Conservation (phyloP, 164 flowering plant species). For the Pachysandra terminalis region DNA sequence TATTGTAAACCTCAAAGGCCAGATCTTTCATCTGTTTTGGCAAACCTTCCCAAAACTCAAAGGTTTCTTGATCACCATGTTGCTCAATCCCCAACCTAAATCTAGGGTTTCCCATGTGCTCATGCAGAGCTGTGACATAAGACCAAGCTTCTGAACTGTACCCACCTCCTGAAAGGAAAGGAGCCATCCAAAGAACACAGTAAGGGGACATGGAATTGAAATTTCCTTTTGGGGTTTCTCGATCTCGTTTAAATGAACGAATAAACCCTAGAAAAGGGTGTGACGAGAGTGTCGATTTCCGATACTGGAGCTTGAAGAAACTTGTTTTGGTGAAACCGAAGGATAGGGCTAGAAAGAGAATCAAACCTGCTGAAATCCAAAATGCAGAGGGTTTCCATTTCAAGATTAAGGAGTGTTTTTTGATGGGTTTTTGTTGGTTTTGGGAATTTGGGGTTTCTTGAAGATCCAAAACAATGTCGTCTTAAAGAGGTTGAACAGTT, state of each 20-base stretch:
- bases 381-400: slow-evolving; percentile 13
- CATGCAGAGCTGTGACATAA: slow-evolving; percentile 50
- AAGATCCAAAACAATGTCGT: slow-evolving; percentile 1
- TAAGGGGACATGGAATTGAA: slow-evolving; percentile 20
- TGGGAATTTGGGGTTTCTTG: slow-evolving; percentile 6
- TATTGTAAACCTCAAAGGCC: slow-evolving; percentile 46
- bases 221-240: slow-evolving; percentile 11
- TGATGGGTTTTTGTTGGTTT: slow-evolving; percentile 1
- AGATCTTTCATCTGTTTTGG: slow-evolving; percentile 33
- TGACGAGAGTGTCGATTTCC: slow-evolving; percentile 10
- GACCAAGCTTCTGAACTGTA: slow-evolving; percentile 88
- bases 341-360: slow-evolving; percentile 16
- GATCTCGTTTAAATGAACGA: slow-evolving; percentile 14
- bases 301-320: slow-evolving; percentile 10
- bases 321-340: slow-evolving; percentile 13
- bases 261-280: slow-evolving; percentile 19
- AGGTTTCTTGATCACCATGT: slow-evolving; percentile 58
- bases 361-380: slow-evolving; percentile 16
- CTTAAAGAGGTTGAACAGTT: too few species aligned
- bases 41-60: slow-evolving; percentile 76
- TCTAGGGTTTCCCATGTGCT: slow-evolving; percentile 20
- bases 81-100: slow-evolving; percentile 56
- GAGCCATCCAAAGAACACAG: slow-evolving; percentile 86
- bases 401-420: not conserved
- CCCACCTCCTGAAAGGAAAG: slow-evolving; percentile 86